Percentiles rank a stretch among this genome's conserved stretches.
phyloP scores from a whole-genome alignment of 129 eudicot species.

The Logfia minima region DNA sequence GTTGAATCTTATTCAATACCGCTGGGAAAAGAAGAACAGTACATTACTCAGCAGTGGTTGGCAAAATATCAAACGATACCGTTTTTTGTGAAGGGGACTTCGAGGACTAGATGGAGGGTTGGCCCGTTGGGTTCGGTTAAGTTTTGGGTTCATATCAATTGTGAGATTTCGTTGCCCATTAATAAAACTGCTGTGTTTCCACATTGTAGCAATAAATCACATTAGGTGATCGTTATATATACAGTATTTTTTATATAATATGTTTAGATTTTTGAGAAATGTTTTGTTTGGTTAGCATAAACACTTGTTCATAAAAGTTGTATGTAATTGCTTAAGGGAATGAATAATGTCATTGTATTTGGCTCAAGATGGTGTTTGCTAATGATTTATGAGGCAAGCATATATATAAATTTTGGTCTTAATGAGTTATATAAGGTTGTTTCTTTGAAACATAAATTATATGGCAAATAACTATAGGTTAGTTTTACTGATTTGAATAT shows the following conservation, averaged over 20 bases:
- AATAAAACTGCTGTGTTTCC: slow-evolving; percentile 27
- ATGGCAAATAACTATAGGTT: too few species aligned
- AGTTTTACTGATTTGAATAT: too few species aligned
- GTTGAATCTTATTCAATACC: slow-evolving; percentile 53
- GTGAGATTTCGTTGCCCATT: slow-evolving; percentile 42
- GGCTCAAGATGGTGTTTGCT: neutral
- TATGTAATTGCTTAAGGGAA: slow-evolving; percentile 14
- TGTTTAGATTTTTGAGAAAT: slow-evolving; percentile 12
- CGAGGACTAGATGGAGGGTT: slow-evolving; percentile 64
- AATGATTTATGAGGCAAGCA: neutral
- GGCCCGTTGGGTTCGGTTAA: slow-evolving; percentile 61
- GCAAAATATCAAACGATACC: neutral
- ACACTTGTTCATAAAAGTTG: neutral
- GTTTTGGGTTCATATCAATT: slow-evolving; percentile 59
- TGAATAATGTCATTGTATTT: slow-evolving; percentile 3
- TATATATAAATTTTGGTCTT: neutral
- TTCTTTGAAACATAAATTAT: too few species aligned
- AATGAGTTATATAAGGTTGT: neutral
- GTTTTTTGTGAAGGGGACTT: slow-evolving; percentile 52
- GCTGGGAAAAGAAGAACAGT: slow-evolving; percentile 33
- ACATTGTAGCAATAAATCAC: slow-evolving; percentile 35
- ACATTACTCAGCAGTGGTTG: slow-evolving; percentile 34
- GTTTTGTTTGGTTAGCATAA: slow-evolving; percentile 7
- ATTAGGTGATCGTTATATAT: neutral
- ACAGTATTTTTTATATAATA: neutral